These are phyloP conservation scores for Polytolypa hystricis DNA, from an alignment of 2,329 filamentous ascomycete species.

Conservation along the genomic window DNA sequence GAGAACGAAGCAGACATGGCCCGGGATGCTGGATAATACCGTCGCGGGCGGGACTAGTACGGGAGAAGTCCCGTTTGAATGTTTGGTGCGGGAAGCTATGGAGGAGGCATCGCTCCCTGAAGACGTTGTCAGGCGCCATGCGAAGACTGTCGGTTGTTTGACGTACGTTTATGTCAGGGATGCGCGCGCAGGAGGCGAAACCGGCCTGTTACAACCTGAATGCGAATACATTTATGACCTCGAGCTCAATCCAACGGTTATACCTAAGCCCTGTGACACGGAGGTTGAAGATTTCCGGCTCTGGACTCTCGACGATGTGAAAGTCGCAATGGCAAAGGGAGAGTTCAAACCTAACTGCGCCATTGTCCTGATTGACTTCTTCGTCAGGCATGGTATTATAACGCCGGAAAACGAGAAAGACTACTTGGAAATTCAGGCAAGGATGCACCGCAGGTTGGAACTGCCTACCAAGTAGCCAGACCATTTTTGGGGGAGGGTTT, in stretches of 20 bases:
- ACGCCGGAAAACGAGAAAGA: conserved; percentile 68
- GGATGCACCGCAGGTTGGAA: conserved; percentile 67
- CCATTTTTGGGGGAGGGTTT: too few species aligned
- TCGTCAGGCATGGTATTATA: conserved; percentile 72
- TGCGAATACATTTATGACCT: conserved; percentile 87
- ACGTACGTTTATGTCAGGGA: conserved; percentile 80
- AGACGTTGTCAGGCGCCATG: conserved; percentile 51
- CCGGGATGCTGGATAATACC: conserved; percentile 87
- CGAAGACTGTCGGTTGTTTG: conserved; percentile 55
- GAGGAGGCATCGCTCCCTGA: conserved; percentile 80
- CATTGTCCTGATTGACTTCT: conserved; percentile 75
- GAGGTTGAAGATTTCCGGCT: conserved; percentile 82
- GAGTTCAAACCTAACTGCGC: conserved; percentile 92
- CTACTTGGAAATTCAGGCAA: conserved; percentile 61
- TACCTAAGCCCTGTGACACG: conserved; percentile 68
- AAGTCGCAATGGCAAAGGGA: conserved; percentile 55
- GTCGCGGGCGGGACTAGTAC: conserved; percentile 79
- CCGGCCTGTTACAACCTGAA: conserved; percentile 75
- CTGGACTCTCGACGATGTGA: conserved; percentile 64
- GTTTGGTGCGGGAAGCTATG: conserved; percentile 70
- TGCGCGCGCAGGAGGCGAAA: conserved; percentile 65
- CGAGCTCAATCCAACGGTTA: conserved; percentile 56
- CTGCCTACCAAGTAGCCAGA: conserved; percentile 71
- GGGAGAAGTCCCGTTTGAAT: conserved; percentile 69
- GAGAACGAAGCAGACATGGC: conserved; percentile 71